Percentiles rank a stretch among this genome's conserved stretches.
These are phyloP conservation scores for Colletotrichum orchidophilum DNA, from an alignment of 2,329 filamentous ascomycete genomes.

Conservation along the genomic window DNA sequence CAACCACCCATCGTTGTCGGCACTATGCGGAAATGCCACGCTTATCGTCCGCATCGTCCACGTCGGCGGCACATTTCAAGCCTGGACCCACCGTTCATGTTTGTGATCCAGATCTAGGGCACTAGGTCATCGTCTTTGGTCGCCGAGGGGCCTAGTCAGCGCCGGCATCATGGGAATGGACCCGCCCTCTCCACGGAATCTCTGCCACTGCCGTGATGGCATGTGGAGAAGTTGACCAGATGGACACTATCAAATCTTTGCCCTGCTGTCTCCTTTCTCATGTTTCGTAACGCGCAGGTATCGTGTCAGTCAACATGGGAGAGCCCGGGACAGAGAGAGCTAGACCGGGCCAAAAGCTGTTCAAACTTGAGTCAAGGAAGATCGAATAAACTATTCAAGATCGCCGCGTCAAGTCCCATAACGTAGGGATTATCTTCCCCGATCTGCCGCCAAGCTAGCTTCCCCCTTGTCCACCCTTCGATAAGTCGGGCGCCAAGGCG, in stretches of 20 bases:
- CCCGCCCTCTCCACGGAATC: slow-evolving; percentile 3
- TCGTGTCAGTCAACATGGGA: not conserved
- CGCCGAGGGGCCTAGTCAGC: slow-evolving; percentile 1
- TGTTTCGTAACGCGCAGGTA: not conserved
- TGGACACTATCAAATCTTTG: no score
- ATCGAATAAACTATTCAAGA: not conserved
- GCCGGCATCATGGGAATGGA: slow-evolving; percentile 16
- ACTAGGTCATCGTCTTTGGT: slow-evolving; percentile 14
- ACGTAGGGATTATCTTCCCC: slow-evolving; percentile 12
- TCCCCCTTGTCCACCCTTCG: slow-evolving; percentile 16
- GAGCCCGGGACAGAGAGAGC: not conserved
- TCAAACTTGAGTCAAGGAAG: not conserved
- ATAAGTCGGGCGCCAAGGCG: slow-evolving; percentile 28
- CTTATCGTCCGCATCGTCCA: not conserved
- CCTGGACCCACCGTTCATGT: not conserved
- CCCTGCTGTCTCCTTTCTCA: not conserved
- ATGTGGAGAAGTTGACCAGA: not conserved
- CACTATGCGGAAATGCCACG: not conserved
- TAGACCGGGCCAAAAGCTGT: not conserved
- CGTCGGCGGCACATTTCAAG: slow-evolving; percentile 15
- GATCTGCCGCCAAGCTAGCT: slow-evolving; percentile 10
- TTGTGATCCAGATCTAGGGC: slow-evolving; percentile 17
- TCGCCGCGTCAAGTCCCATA: slow-evolving; percentile 6
- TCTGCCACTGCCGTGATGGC: not conserved
- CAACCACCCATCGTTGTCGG: not conserved